A percentile compares a stretch with the other conserved stretches of the same genome.
Conservation (phyloP, 1,284 basidiomycete species). For the Agroathelia rolfsii region DNA sequence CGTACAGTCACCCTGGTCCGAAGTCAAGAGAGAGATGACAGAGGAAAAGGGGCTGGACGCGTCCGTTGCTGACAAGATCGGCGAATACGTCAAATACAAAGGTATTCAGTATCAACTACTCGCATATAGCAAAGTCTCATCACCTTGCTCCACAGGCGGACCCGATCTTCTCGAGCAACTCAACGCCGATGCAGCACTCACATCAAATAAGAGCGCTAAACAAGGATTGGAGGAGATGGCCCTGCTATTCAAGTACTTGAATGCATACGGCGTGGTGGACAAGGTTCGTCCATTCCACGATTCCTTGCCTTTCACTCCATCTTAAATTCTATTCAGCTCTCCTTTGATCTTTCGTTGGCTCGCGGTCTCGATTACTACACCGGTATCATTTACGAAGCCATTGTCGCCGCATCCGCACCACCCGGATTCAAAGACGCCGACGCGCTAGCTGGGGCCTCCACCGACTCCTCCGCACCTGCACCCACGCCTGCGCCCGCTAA, state of each 20-base stretch:
- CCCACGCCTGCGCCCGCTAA: slow-evolving; percentile 35
- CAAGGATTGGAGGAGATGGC: slow-evolving; percentile 89
- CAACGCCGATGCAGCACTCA: slow-evolving; percentile 58
- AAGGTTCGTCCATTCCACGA: slow-evolving; percentile 36
- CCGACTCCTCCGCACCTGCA: slow-evolving; percentile 20
- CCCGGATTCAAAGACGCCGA: slow-evolving; percentile 60
- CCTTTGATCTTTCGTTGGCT: slow-evolving; percentile 94
- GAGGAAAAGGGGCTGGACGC: slow-evolving; percentile 87
- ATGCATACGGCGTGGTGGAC: slow-evolving; percentile 74
- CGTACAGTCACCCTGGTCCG: slow-evolving; percentile 71
- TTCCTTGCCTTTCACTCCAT: slow-evolving; percentile 5
- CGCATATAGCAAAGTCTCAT: neutral
- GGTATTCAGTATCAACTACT: slow-evolving; percentile 34
- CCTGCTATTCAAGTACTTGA: slow-evolving; percentile 77
- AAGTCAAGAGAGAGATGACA: slow-evolving; percentile 95
- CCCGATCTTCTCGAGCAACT: slow-evolving; percentile 72
- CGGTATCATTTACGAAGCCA: slow-evolving; percentile 96
- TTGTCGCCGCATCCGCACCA: slow-evolving; percentile 88
- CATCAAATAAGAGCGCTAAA: slow-evolving; percentile 66
- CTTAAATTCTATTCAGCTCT: slow-evolving; percentile 45
- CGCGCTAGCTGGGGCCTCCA: slow-evolving; percentile 33
- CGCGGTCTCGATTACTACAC: slow-evolving; percentile 98
- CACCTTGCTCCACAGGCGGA: slow-evolving; percentile 42
- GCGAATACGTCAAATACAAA: slow-evolving; percentile 93
- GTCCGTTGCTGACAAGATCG: slow-evolving; percentile 87